phyloP scores from a whole-genome alignment of 257 asterid genomes.

The Solanum tarijense region DNA sequence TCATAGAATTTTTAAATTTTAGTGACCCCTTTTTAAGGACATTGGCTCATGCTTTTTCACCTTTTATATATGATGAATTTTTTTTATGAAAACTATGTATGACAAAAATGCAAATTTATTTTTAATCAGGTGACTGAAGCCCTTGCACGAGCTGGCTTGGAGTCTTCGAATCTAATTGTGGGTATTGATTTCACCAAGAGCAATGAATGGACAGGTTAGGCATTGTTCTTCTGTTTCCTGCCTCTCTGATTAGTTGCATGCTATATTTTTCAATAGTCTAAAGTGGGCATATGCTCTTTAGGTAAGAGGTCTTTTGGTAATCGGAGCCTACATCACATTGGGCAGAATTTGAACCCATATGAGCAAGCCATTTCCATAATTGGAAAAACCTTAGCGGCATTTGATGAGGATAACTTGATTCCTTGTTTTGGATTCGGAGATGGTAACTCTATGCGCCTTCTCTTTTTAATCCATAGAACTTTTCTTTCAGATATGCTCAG shows the following conservation, averaged over 20 bases:
- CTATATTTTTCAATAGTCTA: conserved; percentile 5
- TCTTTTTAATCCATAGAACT: neutral
- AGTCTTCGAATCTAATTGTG: conserved; percentile 86
- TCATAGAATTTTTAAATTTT: neutral
- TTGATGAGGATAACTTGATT: conserved; percentile 91
- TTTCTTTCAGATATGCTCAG: neutral
- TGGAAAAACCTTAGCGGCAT: conserved; percentile 83
- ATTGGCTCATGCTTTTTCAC: neutral
- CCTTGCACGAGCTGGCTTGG: conserved; percentile 84
- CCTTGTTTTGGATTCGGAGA: conserved; percentile 97
- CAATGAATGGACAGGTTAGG: conserved; percentile 93
- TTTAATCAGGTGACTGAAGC: conserved; percentile 74
- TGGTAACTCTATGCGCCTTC: conserved; percentile 29
- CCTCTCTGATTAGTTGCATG: neutral
- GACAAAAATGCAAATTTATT: neutral
- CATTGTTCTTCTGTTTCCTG: neutral
- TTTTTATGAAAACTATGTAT: neutral
- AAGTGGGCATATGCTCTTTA: conserved; percentile 18
- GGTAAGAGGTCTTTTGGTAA: conserved; percentile 66
- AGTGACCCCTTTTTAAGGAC: neutral
- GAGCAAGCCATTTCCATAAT: conserved; percentile 85
- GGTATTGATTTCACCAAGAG: conserved; percentile 97
- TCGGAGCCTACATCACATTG: conserved; percentile 73
- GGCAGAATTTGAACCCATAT: conserved; percentile 61
- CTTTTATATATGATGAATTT: neutral